These are phyloP conservation scores for Geotrichum europaeum DNA, from an alignment of 1,139 yeast genomes.

Conservation along the genomic window DNA sequence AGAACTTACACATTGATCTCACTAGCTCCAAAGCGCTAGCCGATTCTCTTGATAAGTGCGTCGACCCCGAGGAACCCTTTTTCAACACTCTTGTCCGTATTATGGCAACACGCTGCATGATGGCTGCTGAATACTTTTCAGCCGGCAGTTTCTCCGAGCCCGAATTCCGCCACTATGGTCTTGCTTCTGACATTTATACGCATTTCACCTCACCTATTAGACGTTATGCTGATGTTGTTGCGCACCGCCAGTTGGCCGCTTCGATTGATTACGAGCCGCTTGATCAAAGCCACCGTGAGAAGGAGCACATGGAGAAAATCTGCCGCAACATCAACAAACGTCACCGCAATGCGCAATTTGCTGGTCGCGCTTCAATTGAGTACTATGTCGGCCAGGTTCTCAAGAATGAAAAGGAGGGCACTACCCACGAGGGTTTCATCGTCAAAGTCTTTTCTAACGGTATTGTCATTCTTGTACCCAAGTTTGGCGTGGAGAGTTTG, in stretches of 20 bases:
- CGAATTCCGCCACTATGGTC: constrained; percentile 95
- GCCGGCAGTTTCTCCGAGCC: constrained; percentile 88
- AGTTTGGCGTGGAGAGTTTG: constrained; percentile 92
- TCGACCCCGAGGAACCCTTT: constrained; percentile 75
- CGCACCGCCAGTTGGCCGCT: constrained; percentile 94
- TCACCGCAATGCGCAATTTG: constrained; percentile 97
- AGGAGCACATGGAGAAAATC: constrained; percentile 80
- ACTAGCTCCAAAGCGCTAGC: constrained; percentile 91
- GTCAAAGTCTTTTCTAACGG: constrained; percentile 93
- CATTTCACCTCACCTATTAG: constrained; percentile 98
- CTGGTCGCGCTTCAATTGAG: constrained; percentile 96
- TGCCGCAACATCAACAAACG: constrained; percentile 87
- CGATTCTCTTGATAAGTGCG: constrained; percentile 85
- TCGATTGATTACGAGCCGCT: constrained; percentile 90
- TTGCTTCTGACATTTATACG: constrained; percentile 95
- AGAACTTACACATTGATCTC: constrained; percentile 62
- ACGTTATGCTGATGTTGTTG: constrained; percentile 96
- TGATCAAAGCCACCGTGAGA: constrained; percentile 79
- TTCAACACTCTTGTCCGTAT: constrained; percentile 92
- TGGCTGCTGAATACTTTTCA: constrained; percentile 97
- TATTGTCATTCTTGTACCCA: constrained; percentile 91
- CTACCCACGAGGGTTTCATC: constrained; percentile 80
- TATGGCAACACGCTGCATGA: constrained; percentile 98
- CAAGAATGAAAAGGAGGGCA: constrained; percentile 39
- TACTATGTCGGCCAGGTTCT: constrained; percentile 97